Evolutionary conservation across 2,329 filamentous ascomycete species (phyloP), one percentile per base, ranked within the genome.

Genomic region (Aspergillus ruber): DNA sequence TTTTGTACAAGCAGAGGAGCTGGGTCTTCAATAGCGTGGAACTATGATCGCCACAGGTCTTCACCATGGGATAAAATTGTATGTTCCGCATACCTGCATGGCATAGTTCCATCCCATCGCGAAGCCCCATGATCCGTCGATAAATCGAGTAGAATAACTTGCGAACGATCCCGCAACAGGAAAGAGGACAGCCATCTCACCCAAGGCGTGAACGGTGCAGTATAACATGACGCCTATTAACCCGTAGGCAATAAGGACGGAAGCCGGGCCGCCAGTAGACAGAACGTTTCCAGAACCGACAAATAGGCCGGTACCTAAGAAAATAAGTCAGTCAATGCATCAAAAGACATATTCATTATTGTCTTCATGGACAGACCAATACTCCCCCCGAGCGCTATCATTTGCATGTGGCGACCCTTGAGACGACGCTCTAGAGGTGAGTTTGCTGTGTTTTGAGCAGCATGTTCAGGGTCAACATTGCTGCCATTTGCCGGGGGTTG

Each of bases 81-180:
- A 8, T 25, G 23, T 25, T 25, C 23, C 8, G 7, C 23, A 25
- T 27, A 27, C 25, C 25, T 94, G 87, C 56, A 95, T 67, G 4
- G 87, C 88, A 66, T 95, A 94, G 61, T 94, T 95, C 89, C 89
- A 95, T 13, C 89, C 90, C 87, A 95, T 94, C 42, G 89, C 88
- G 63, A 95, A 95, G 0, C 90, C 90, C 89, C 89, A 95, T 0
- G 21, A 21, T 90, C 90, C 1, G 90, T 96, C 90, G 15, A 97
- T 70, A 61, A 97, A 96, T 15, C 91, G 82, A 25, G 89, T 95
- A 15, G 90, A 93, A 71, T 90, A 96, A 6, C 89, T 84, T 1
- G 89, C 88, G 64, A 96, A 97, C 3, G 90, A 94, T 47, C 91
- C 91, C 18, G 90, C 87, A 20, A 96, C 86, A 3, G 91, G 91